Base-by-base conservation (phyloP, 73 alveolate genomes). In the Paramecium tetraurelia region DNA sequence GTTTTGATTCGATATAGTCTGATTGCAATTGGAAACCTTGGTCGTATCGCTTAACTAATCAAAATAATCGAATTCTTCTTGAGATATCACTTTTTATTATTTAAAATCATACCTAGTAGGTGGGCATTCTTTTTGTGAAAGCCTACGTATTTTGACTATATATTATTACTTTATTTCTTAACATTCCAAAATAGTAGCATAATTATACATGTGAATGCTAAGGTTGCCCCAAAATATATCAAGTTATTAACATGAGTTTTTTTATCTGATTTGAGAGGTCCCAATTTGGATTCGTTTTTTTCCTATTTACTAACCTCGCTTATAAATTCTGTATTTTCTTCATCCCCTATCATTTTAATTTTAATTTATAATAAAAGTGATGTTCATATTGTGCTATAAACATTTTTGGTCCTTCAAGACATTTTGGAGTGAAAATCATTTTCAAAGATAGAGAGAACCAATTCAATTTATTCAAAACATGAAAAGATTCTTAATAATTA, bases 271-370 rank as follows among this genome's bases (percentile, higher is more conserved):
- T 40, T 40, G 16, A 40, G 8, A 40, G 16, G 8, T 40, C 3
- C 48, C 12, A 40, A 14, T 40, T 31, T 63, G 7, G 9, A 10
- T 63, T 63, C 21, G 8, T 63, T 63, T 63, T 33, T 33, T 63
- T 31, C 21, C 3, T 63, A 3, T 63, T 63, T 33, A 63, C 0
- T 63, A 27, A n/a, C 5, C 27, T 63, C 84, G 31, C 84, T 63
- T 63, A 63, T 63, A 63, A 63, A 63, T 63, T 63, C 84, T 22
- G 84, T 63, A 18, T 33, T 63, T 63, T 63, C 84, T 33, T 63
- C 84, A 63, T 63, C 84, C 0, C 84, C 84, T 5, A 63, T 63
- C 84, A 63, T 63, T 63, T 31, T 63, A 27, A 22, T 63, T 53
- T 53, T 53, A n/a, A 18, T 53, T 53, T 53, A 53, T 20, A 18